phyloP scores from a whole-genome alignment of 768 basidiomycete species.

The Tremella fuciformis region DNA sequence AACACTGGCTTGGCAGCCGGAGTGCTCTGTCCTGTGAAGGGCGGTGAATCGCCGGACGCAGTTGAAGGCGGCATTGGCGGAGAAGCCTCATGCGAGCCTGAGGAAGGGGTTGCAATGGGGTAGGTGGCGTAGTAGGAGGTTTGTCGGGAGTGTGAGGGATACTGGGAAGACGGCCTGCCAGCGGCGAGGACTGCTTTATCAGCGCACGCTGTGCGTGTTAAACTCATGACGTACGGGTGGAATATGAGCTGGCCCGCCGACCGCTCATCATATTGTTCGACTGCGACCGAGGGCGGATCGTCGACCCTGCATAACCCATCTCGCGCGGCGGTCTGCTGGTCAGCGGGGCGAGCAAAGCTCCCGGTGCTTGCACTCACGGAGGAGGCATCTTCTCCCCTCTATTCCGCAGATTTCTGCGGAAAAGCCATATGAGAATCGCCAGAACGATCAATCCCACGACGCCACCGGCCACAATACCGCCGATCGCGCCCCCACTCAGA shows the following conservation, averaged over 20 bases:
- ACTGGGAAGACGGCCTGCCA: slow-evolving; percentile 26
- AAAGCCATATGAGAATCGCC: slow-evolving; percentile 20
- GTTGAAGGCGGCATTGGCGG: slow-evolving; percentile 31
- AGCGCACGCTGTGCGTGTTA: slow-evolving; percentile 3
- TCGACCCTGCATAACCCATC: slow-evolving; percentile 15
- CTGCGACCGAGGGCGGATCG: slow-evolving; percentile 4
- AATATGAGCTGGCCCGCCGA: slow-evolving; percentile 28
- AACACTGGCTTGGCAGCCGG: slow-evolving; percentile 21
- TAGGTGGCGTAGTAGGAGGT: slow-evolving; percentile 36
- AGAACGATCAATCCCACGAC: slow-evolving; percentile 33
- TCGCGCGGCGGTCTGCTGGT: slow-evolving; percentile 36
- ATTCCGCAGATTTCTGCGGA: slow-evolving; percentile 23
- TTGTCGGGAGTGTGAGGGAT: slow-evolving; percentile 27
- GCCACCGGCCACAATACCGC: slow-evolving; percentile 45
- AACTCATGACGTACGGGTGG: slow-evolving; percentile 27
- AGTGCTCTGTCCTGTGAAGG: slow-evolving; percentile 21
- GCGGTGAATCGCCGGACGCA: slow-evolving; percentile 13
- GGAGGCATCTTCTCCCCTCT: slow-evolving; percentile 37
- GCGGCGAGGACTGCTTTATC: slow-evolving; percentile 16
- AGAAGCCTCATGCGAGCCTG: slow-evolving; percentile 24
- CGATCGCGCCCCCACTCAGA: slow-evolving; percentile 41
- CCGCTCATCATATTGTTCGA: slow-evolving; percentile 21
- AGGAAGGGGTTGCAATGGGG: slow-evolving; percentile 30
- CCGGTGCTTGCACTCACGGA: slow-evolving; percentile 26
- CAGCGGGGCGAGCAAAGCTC: background rate